Percentiles rank a stretch among this genome's conserved stretches.
These are phyloP conservation scores for Arthrobotrys musiformis DNA, from an alignment of 2,329 filamentous ascomycete genomes.

Conservation along the genomic window DNA sequence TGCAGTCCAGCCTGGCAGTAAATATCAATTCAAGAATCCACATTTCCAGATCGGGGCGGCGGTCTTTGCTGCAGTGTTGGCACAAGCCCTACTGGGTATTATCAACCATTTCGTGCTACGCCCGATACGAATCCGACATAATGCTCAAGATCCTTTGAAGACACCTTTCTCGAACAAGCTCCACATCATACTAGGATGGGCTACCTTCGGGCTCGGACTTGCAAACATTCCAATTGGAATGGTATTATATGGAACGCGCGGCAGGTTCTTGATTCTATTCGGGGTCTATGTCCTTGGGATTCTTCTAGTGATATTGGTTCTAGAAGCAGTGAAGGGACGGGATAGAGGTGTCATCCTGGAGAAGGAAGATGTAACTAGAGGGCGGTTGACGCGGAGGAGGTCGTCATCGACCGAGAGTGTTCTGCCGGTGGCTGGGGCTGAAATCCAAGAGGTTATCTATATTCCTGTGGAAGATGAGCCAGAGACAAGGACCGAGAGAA, in stretches of 20 bases:
- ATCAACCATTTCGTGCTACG: slow-evolving; percentile 41
- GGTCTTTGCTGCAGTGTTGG: slow-evolving; percentile 34
- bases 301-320: slow-evolving; percentile 10
- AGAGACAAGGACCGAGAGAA: slow-evolving; percentile 14
- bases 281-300: slow-evolving; percentile 35
- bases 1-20: slow-evolving; percentile 39
- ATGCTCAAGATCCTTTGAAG: slow-evolving; percentile 35
- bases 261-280: slow-evolving; percentile 26
- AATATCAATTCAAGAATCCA: slow-evolving; percentile 47
- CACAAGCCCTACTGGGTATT: slow-evolving; percentile 37
- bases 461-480: slow-evolving; percentile 32
- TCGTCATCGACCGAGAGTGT: slow-evolving; percentile 33
- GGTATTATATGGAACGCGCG: slow-evolving; percentile 36
- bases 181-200: slow-evolving; percentile 45
- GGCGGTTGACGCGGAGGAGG: not conserved
- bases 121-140: slow-evolving; percentile 11
- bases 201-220: slow-evolving; percentile 33
- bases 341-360: slow-evolving; percentile 26
- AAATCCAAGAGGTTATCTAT: slow-evolving; percentile 35
- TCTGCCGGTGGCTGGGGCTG: slow-evolving; percentile 43
- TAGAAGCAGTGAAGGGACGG: slow-evolving; percentile 43
- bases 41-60: slow-evolving; percentile 46
- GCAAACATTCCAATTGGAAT: slow-evolving; percentile 48
- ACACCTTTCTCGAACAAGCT: slow-evolving; percentile 44
- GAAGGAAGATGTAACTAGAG: slow-evolving; percentile 32